A percentile compares a stretch with the other conserved stretches of the same genome.
Conservation (phyloP, 2,329 filamentous ascomycete genomes). For the Coniella lustricola region DNA sequence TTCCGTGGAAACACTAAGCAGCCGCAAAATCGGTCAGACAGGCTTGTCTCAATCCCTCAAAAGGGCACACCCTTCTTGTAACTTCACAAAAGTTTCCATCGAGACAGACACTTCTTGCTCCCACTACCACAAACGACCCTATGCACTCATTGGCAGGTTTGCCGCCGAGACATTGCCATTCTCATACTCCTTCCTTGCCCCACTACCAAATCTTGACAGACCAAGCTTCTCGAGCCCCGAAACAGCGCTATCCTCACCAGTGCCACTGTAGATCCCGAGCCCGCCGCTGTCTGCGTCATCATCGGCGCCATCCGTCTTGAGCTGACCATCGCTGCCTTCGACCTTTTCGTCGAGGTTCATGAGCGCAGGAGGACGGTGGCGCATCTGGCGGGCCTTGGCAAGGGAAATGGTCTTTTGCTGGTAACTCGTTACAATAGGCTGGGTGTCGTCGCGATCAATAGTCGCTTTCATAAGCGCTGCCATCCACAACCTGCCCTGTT, state of each 20-base stretch:
- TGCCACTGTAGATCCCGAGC: conserved; percentile 26
- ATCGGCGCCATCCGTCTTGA: conserved; percentile 13
- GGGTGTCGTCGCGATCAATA: conserved; percentile 81
- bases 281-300: conserved; percentile 33
- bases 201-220: conserved; percentile 28
- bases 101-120: not conserved
- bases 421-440: conserved; percentile 82
- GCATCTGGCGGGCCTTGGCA: conserved; percentile 78
- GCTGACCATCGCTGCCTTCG: conserved; percentile 19
- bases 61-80: no score
- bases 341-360: conserved; percentile 59
- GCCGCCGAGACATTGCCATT: conserved; percentile 19
- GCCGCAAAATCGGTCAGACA: no score
- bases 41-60: no score
- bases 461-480: conserved; percentile 97
- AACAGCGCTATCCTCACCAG: conserved; percentile 32
- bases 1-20: no score
- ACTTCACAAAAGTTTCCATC: not conserved
- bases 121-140: conserved; percentile 3
- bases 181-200: conserved; percentile 17
- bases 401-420: conserved; percentile 96
- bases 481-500: conserved; percentile 93
- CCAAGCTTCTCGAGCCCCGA: conserved; percentile 35
- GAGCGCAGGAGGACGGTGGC: conserved; percentile 80
- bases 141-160: conserved; percentile 25